These are phyloP conservation scores for Crassisporium funariophilum DNA, from an alignment of 768 basidiomycete species.

Conservation along the genomic window DNA sequence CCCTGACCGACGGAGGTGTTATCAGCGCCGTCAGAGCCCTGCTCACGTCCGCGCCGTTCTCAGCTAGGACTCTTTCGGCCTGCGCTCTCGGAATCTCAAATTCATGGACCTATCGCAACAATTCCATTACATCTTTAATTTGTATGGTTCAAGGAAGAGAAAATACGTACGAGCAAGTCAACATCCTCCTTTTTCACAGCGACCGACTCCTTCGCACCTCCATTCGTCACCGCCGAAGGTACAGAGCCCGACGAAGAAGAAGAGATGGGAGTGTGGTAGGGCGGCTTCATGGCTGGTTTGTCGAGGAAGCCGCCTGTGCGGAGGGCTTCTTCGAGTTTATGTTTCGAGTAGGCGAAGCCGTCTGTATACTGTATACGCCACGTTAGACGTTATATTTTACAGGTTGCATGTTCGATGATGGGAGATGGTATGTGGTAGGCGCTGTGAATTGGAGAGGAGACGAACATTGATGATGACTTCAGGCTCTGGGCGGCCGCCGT, in stretches of 20 bases:
- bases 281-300: conserved; percentile 49
- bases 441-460: conserved; percentile 3
- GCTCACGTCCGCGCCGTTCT: conserved; percentile 53
- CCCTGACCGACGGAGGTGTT: conserved; percentile 18
- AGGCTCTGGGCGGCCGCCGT: conserved; percentile 62
- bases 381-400: too few relatives aligned
- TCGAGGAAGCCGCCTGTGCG: conserved; percentile 58
- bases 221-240: conserved; percentile 9
- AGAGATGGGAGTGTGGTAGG: background rate
- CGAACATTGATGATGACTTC: conserved; percentile 70
- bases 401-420: conserved; percentile 1
- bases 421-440: background rate
- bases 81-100: conserved; percentile 61
- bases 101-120: conserved; percentile 53
- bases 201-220: conserved; percentile 40
- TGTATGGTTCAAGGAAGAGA: background rate
- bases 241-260: background rate
- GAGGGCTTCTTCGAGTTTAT: conserved; percentile 67
- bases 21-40: conserved; percentile 52
- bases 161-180: conserved; percentile 59
- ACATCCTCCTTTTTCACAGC: conserved; percentile 60
- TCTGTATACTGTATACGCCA: conserved; percentile 54
- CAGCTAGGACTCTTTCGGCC: conserved; percentile 59
- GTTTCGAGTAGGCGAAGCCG: conserved; percentile 68
- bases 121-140: conserved; percentile 2